phyloP scores from a whole-genome alignment of 164 flowering plant genomes.

The Kingdonia uniflora region DNA sequence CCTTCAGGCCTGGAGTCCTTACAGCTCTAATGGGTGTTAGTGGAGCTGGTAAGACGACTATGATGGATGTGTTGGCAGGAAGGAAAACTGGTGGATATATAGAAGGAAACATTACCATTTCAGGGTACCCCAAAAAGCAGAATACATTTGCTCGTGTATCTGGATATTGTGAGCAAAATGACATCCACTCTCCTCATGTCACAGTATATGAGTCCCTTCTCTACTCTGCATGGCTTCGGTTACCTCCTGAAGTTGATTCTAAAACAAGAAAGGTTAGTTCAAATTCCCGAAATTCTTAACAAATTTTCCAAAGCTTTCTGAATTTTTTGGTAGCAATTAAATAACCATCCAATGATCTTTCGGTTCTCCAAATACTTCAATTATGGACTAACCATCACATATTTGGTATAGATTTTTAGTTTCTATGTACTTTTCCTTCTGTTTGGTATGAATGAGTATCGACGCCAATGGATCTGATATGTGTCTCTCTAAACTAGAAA shows the following conservation, averaged over 20 bases:
- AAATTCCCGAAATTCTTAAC: background rate
- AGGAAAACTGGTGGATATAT: slow-evolving; percentile 41
- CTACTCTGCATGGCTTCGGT: slow-evolving; percentile 46
- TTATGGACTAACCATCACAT: too few relatives aligned
- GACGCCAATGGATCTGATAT: too few relatives aligned
- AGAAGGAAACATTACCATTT: slow-evolving; percentile 31
- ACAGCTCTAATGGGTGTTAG: slow-evolving; percentile 53
- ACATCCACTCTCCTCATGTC: slow-evolving; percentile 41
- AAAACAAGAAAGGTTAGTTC: slow-evolving; percentile 23
- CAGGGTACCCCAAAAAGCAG: slow-evolving; percentile 44
- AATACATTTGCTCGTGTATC: slow-evolving; percentile 43
- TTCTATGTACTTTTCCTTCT: too few relatives aligned
- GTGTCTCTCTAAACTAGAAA: too few relatives aligned
- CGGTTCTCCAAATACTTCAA: too few relatives aligned
- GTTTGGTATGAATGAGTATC: too few relatives aligned
- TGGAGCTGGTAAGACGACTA: slow-evolving; percentile 53
- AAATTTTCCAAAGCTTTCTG: too few relatives aligned
- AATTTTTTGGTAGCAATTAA: too few relatives aligned
- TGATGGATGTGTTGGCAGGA: slow-evolving; percentile 46
- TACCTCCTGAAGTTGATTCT: slow-evolving; percentile 23
- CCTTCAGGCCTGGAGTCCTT: slow-evolving; percentile 45
- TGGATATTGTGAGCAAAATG: slow-evolving; percentile 48
- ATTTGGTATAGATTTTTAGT: too few relatives aligned
- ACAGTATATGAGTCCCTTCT: slow-evolving; percentile 37
- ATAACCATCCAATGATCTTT: too few relatives aligned